Evolutionary conservation across 108 stramenopile genomes (phyloP).

Genomic region (Conticribra weissflogii): DNA sequence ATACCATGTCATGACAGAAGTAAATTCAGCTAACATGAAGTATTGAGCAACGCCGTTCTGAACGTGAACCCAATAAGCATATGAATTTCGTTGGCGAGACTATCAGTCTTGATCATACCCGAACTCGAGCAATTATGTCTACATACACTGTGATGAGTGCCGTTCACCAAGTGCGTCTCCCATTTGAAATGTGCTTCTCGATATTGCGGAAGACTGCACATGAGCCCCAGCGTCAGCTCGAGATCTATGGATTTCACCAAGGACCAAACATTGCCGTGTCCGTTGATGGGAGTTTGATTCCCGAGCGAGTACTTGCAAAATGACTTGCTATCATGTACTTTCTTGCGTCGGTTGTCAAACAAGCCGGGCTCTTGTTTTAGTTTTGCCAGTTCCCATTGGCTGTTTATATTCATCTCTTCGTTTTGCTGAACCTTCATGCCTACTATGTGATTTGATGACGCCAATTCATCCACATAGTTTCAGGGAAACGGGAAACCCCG

Average conservation of each 20-base stretch:
- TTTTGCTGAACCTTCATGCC: slow-evolving; percentile 18
- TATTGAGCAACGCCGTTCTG: slow-evolving; percentile 32
- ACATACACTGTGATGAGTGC: slow-evolving; percentile 27
- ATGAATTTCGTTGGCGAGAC: slow-evolving; percentile 19
- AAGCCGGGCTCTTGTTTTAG: slow-evolving; percentile 6
- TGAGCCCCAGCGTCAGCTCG: slow-evolving; percentile 34
- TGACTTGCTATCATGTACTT: slow-evolving; percentile 14
- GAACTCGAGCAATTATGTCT: slow-evolving; percentile 4
- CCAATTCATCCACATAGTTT: slow-evolving; percentile 28
- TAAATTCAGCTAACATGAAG: slow-evolving; percentile 18
- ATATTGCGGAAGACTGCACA: slow-evolving; percentile 39
- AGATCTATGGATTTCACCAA: slow-evolving; percentile 37
- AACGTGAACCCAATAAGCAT: slow-evolving; percentile 37
- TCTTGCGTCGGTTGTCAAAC: slow-evolving; percentile 9
- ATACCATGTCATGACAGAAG: not conserved
- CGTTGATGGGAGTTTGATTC: slow-evolving; percentile 9
- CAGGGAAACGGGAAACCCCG: slow-evolving; percentile 41
- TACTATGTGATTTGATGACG: slow-evolving; percentile 38
- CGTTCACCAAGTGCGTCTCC: slow-evolving; percentile 27
- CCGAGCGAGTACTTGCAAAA: slow-evolving; percentile 39
- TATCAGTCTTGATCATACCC: slow-evolving; percentile 21
- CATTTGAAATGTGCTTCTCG: slow-evolving; percentile 35
- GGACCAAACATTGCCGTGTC: slow-evolving; percentile 32
- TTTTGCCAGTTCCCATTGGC: slow-evolving; percentile 31
- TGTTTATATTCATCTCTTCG: slow-evolving; percentile 22